Base-by-base conservation (phyloP, 208 protist genomes). In the Angomonas ambiguus region DNA sequence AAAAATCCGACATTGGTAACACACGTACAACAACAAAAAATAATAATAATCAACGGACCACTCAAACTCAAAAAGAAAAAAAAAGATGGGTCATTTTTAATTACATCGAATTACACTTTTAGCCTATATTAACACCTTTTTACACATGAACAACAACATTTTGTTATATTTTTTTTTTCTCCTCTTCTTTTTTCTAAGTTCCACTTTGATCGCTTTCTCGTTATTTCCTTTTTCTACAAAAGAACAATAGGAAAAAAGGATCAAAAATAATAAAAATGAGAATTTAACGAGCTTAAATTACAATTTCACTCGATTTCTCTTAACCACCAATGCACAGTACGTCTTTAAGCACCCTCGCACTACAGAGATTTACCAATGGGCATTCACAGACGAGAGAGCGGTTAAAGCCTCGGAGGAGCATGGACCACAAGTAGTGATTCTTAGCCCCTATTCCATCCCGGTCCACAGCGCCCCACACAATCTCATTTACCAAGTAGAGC, bases 401-500 rank as follows among this genome's bases (percentile, higher is more conserved):
- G 67, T 76, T 71, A 45, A 89, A 78, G 30, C 83, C 83, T 32
- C 72, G 71, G 2, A 69, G 71, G 64, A 89, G 63, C 51, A 65
- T 71, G 35, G 76, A 76, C 80, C 83, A 85, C 63, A 89, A 57
- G 25, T 65, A 62, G 49, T 75, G 71, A 13, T 67, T 79, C 41
- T 68, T 71, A 20, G 71, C 59, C 0, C 71, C 69, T 4, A 63
- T 31, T 6, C 71, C 71, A 49, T 77, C 69, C 20, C 77, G 70
- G 22, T 51, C 45, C 20, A 76, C 76, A 0, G 67, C 67, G 65
- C 76, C 63, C 80, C 80, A 85, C 38, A 63, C 63, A 1, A 85
- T 67, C 16, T 85, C 76, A 56, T 85, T 85, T 13, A 76, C 72
- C 11, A 85, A 70, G 58, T 85, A 85, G 3, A 85, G 58, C 2